These are phyloP conservation scores for Epichloe elymi DNA, from an alignment of 2,329 filamentous ascomycete species.

Conservation along the genomic window DNA sequence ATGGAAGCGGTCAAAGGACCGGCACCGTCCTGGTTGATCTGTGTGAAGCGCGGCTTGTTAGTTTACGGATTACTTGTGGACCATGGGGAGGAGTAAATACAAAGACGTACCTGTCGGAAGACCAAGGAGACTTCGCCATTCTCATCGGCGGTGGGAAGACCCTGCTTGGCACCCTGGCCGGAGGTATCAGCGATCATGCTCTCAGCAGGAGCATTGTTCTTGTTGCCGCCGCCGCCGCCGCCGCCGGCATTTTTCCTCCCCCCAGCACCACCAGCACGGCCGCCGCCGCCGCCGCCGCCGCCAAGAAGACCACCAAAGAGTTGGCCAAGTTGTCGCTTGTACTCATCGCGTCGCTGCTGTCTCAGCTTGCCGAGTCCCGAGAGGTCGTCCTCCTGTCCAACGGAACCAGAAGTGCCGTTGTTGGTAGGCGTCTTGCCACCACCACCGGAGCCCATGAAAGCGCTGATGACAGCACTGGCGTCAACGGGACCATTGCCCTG, in stretches of 20 bases:
- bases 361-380: slow-evolving; percentile 11
- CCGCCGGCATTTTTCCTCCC: slow-evolving; percentile 8
- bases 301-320: slow-evolving; percentile 16
- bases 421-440: slow-evolving; percentile 20
- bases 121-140: slow-evolving; percentile 49
- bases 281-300: slow-evolving; percentile 1
- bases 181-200: slow-evolving; percentile 38
- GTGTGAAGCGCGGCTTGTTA: slow-evolving; percentile 11
- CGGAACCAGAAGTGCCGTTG: slow-evolving; percentile 23
- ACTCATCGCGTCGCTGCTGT: slow-evolving; percentile 10
- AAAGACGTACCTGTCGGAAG: slow-evolving; percentile 34
- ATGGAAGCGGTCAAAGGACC: slow-evolving; percentile 48
- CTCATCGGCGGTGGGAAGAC: slow-evolving; percentile 48
- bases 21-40: slow-evolving; percentile 60
- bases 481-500: slow-evolving; percentile 45
- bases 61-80: neutral
- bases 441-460: slow-evolving; percentile 41
- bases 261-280: neutral
- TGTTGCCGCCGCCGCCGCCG: slow-evolving; percentile 17
- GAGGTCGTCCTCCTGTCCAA: slow-evolving; percentile 32
- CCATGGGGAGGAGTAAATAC: slow-evolving; percentile 8
- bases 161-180: slow-evolving; percentile 36
- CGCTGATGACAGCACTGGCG: slow-evolving; percentile 40
- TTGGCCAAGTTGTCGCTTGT: slow-evolving; percentile 18
- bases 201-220: slow-evolving; percentile 31